Evolutionary conservation across 352 stramenopile species (phyloP).

Genomic region (Phytophthora kernoviae): DNA sequence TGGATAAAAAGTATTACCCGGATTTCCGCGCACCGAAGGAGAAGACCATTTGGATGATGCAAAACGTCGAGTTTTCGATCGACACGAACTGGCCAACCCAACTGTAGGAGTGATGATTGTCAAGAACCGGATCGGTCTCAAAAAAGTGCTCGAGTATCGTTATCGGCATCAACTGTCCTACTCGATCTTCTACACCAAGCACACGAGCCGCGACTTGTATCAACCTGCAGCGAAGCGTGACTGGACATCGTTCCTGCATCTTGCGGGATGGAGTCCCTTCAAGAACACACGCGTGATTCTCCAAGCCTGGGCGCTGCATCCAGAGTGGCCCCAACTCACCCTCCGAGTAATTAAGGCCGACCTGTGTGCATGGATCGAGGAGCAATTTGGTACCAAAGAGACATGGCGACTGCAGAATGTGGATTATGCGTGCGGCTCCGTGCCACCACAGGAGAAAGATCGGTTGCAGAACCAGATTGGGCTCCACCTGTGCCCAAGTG

Average conservation of each 20-base stretch:
- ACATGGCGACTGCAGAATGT: conserved; percentile 70
- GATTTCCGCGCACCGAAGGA: conserved; percentile 53
- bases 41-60: conserved; percentile 88
- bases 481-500: conserved; percentile 75
- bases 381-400: conserved; percentile 50
- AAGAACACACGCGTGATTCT: conserved; percentile 83
- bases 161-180: conserved; percentile 77
- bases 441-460: conserved; percentile 59
- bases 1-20: conserved; percentile 76
- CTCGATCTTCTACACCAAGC: conserved; percentile 83
- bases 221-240: conserved; percentile 58
- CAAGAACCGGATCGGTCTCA: conserved; percentile 81
- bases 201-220: conserved; percentile 78
- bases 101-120: conserved; percentile 83
- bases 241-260: conserved; percentile 77
- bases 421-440: conserved; percentile 73
- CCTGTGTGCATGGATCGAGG: conserved; percentile 71
- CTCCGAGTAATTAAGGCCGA: conserved; percentile 70
- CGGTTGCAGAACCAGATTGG: conserved; percentile 78
- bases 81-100: conserved; percentile 72
- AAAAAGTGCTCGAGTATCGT: conserved; percentile 85
- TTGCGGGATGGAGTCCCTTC: conserved; percentile 73
- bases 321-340: conserved; percentile 74
- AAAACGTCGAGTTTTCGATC: conserved; percentile 87
- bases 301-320: conserved; percentile 66